Percentiles rank a stretch among this genome's conserved stretches.
These are phyloP conservation scores for Lepiota brunneoincarnata DNA, from an alignment of 768 basidiomycete genomes.

Conservation along the genomic window DNA sequence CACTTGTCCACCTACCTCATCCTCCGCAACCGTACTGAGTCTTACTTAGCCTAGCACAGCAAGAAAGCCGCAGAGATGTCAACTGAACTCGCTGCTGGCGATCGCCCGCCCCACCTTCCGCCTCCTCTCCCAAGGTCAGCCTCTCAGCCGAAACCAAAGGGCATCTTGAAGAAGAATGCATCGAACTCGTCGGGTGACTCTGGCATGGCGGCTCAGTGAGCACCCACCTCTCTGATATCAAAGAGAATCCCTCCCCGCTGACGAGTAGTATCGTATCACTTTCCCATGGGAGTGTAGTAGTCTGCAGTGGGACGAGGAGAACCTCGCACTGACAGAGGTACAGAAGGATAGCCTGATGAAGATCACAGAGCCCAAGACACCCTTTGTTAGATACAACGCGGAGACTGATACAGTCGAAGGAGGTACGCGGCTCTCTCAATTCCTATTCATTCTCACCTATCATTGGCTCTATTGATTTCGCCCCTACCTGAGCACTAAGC, in stretches of 20 bases:
- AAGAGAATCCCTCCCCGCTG: background rate
- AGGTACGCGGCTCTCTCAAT: conserved; percentile 45
- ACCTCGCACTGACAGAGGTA: conserved; percentile 87
- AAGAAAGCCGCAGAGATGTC: conserved; percentile 19
- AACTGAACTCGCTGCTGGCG: conserved; percentile 19
- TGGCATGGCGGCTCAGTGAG: conserved; percentile 45
- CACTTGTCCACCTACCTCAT: background rate
- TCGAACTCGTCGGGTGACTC: conserved; percentile 40
- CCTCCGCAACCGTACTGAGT: background rate
- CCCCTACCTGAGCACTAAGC: background rate
- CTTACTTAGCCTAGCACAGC: background rate
- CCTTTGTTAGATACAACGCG: conserved; percentile 88
- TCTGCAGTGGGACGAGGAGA: conserved; percentile 94
- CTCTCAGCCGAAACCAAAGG: conserved; percentile 76
- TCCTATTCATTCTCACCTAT: background rate
- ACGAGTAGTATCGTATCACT: background rate
- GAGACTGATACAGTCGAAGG: conserved; percentile 84
- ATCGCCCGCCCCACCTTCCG: conserved; percentile 42
- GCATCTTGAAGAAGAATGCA: conserved; percentile 88
- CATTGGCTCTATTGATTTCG: background rate
- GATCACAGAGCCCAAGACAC: conserved; percentile 97
- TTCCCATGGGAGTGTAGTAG: conserved; percentile 38
- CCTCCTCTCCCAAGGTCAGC: conserved; percentile 55
- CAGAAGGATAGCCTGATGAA: conserved; percentile 97
- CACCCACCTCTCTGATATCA: background rate